A percentile compares a stretch with the other conserved stretches of the same genome.
Evolutionary conservation across 495 filamentous ascomycete species (phyloP).

Genomic region (Lasiosphaeris hirsuta): DNA sequence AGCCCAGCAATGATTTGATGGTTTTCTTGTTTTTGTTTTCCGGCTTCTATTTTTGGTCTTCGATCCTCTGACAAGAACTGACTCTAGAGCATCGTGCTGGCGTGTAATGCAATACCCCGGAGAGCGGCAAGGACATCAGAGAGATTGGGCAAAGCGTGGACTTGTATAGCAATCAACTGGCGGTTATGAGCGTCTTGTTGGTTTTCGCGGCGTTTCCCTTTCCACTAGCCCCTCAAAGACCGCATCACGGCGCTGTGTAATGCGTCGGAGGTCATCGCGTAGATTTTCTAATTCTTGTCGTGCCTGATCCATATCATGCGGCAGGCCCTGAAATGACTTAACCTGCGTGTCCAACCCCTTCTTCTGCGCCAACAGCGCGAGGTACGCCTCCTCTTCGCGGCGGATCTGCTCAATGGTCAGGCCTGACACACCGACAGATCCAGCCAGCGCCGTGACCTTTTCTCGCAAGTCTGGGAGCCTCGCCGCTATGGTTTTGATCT

Average conservation of each 20-base stretch:
- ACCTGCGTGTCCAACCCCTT: conserved; percentile 57
- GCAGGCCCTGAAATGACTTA: conserved; percentile 61
- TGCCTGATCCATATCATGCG: conserved; percentile 64
- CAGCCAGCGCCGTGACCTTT: conserved; percentile 34
- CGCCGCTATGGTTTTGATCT: conserved; percentile 54
- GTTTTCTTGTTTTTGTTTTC: conserved; percentile 3
- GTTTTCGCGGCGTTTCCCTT: conserved; percentile 48
- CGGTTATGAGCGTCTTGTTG: conserved; percentile 5
- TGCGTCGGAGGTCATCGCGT: conserved; percentile 54
- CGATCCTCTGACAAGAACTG: conserved; percentile 10
- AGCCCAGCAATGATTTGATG: conserved; percentile 34
- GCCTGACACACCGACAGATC: conserved; percentile 17
- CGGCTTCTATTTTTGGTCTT: conserved; percentile 4
- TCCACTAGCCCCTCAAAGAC: conserved; percentile 64
- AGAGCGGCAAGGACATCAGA: conserved; percentile 2
- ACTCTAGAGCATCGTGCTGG: conserved; percentile 19
- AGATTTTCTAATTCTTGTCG: conserved; percentile 61
- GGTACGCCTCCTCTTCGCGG: conserved; percentile 51
- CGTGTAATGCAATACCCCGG: conserved; percentile 16
- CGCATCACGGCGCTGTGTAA: conserved; percentile 59
- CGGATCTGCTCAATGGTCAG: conserved; percentile 47
- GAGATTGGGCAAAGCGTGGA: background rate
- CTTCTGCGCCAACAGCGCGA: conserved; percentile 47
- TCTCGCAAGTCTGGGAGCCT: conserved; percentile 55
- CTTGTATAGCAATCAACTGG: conserved; percentile 11